Conservation (phyloP, 1,284 basidiomycete species). For the Schizophyllum commune region DNA sequence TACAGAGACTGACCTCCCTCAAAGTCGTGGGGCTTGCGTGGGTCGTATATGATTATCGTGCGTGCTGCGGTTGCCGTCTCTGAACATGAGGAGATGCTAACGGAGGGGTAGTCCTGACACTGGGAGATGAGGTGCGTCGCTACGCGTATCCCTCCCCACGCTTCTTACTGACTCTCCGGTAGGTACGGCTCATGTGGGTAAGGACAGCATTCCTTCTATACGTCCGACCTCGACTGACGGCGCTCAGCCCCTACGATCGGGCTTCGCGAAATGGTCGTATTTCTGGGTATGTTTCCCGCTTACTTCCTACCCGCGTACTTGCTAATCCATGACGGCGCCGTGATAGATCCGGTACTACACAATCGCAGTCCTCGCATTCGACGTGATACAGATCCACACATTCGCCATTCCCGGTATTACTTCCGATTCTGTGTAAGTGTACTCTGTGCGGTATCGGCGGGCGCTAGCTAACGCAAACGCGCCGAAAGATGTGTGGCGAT, state of each 20-base stretch:
- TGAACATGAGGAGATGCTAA: not conserved
- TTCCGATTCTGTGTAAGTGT: constrained; percentile 22
- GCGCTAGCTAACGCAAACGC: not conserved
- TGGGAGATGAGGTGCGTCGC: constrained; percentile 22
- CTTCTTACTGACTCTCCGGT: not conserved
- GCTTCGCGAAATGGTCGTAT: constrained; percentile 29
- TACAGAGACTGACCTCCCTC: not conserved
- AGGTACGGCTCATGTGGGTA: not conserved
- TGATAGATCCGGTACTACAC: constrained; percentile 36
- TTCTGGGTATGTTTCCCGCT: constrained; percentile 22
- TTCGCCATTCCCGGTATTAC: constrained; percentile 26
- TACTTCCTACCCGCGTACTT: not conserved
- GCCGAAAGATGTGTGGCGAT: constrained; percentile 26
- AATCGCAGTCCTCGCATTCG: constrained; percentile 30
- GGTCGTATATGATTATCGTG: constrained; percentile 28
- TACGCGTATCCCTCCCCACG: constrained; percentile 17
- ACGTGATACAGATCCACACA: constrained; percentile 32
- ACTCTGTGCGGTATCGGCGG: not conserved
- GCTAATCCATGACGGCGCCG: not conserved
- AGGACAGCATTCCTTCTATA: not conserved
- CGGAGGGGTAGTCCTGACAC: constrained; percentile 15
- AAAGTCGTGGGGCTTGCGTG: constrained; percentile 25
- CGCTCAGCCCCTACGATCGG: constrained; percentile 20
- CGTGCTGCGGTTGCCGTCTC: constrained; percentile 6
- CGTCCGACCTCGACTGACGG: not conserved